These are phyloP conservation scores for Curvularia spicifera DNA, from an alignment of 2,329 filamentous ascomycete genomes.

Conservation along the genomic window DNA sequence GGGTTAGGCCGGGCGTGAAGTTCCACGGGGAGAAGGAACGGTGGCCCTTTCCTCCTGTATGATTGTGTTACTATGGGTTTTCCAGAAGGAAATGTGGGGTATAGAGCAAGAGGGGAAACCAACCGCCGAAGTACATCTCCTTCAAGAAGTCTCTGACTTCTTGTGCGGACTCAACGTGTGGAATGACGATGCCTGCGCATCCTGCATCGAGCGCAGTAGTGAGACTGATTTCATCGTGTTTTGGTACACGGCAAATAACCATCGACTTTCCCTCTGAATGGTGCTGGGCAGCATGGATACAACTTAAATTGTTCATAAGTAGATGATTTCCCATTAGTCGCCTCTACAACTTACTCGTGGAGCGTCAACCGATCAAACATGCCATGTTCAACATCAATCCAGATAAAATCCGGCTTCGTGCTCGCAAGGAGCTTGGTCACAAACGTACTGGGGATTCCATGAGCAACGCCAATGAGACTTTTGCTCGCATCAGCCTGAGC, in stretches of 20 bases:
- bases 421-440: constrained; percentile 37
- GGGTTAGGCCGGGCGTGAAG: constrained; percentile 29
- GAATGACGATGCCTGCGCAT: constrained; percentile 33
- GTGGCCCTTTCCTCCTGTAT: constrained; percentile 18
- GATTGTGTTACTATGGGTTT: constrained; percentile 1
- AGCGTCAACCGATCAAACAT: constrained; percentile 37
- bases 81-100: neutral
- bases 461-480: constrained; percentile 34
- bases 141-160: constrained; percentile 35
- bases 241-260: constrained; percentile 35
- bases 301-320: constrained; percentile 17
- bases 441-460: constrained; percentile 35
- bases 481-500: constrained; percentile 32
- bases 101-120: neutral
- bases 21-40: constrained; percentile 39
- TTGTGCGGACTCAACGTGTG: constrained; percentile 31
- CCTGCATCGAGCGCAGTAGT: constrained; percentile 36
- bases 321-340: neutral
- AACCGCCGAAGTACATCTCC: constrained; percentile 29
- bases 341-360: constrained; percentile 29
- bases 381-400: constrained; percentile 38
- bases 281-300: constrained; percentile 37
- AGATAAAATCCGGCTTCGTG: constrained; percentile 39
- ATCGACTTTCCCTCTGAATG: constrained; percentile 34
- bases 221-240: constrained; percentile 32